Conservation (phyloP, 139 green algal genomes). For the Spirogloea muscicola region DNA sequence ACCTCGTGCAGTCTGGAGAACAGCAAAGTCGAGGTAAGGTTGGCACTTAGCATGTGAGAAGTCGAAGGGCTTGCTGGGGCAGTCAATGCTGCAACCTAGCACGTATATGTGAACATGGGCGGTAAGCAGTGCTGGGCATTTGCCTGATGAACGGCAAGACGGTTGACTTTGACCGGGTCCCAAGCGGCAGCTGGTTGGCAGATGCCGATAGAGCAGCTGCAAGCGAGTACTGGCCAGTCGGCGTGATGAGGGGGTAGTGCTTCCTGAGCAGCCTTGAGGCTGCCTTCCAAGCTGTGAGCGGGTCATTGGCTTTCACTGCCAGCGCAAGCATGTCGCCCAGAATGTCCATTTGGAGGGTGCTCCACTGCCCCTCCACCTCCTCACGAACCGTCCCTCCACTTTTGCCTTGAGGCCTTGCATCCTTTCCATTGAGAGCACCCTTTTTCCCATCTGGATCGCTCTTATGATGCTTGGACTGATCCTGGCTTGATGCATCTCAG, state of each 20-base stretch:
- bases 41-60: too few species aligned
- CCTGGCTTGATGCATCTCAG: too few species aligned
- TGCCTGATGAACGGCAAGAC: conserved; percentile 33
- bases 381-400: too few species aligned
- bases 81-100: too few species aligned
- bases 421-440: too few species aligned
- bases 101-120: too few species aligned
- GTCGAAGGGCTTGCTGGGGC: too few species aligned
- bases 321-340: conserved; percentile 39
- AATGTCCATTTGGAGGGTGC: conserved; percentile 36
- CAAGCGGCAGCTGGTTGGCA: conserved; percentile 16
- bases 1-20: conserved; percentile 26
- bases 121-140: too few species aligned
- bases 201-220: conserved; percentile 17
- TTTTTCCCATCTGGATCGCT: too few species aligned
- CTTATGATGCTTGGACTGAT: too few species aligned
- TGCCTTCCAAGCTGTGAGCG: conserved; percentile 27
- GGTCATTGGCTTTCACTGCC: conserved; percentile 26
- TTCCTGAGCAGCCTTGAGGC: conserved; percentile 14
- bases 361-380: conserved; percentile 40
- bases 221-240: conserved; percentile 15
- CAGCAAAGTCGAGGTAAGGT: too few species aligned
- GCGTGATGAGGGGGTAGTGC: conserved; percentile 39
- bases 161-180: conserved; percentile 16
- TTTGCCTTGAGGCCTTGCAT: too few species aligned